Conservation (phyloP, 2,329 filamentous ascomycete species). For the Rhynchosporium agropyri region DNA sequence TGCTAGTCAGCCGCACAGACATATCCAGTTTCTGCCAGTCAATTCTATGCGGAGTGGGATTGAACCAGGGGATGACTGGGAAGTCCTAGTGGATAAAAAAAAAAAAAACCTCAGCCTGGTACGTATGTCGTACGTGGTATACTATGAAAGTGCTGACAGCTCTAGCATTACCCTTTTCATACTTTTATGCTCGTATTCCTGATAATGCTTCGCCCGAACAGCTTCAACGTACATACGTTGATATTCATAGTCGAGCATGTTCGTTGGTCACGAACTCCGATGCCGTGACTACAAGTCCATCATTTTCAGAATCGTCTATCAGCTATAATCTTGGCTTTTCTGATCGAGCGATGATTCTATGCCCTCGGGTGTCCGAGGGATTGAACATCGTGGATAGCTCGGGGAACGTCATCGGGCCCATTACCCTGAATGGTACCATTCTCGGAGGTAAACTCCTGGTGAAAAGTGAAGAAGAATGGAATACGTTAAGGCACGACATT, state of each 20-base stretch:
- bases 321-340: constrained; percentile 69
- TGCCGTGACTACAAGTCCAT: background rate
- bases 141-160: background rate
- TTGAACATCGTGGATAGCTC: constrained; percentile 32
- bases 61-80: constrained; percentile 47
- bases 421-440: constrained; percentile 62
- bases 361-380: constrained; percentile 58
- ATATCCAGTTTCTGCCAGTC: constrained; percentile 71
- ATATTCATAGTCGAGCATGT: constrained; percentile 35
- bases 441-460: constrained; percentile 65
- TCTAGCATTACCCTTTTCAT: constrained; percentile 38
- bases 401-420: constrained; percentile 36
- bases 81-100: constrained; percentile 52
- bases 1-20: constrained; percentile 71
- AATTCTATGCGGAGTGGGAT: constrained; percentile 60
- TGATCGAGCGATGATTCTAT: constrained; percentile 53
- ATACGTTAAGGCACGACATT: constrained; percentile 50
- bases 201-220: constrained; percentile 26
- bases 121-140: background rate
- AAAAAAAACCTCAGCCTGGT: constrained; percentile 22
- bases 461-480: constrained; percentile 61
- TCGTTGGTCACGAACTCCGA: background rate
- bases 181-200: constrained; percentile 36
- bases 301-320: constrained; percentile 47
- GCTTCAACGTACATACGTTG: constrained; percentile 36